Percentiles rank a stretch among this genome's conserved stretches.
These are phyloP conservation scores for Beauveria australis DNA, from an alignment of 2,329 filamentous ascomycete genomes.

Conservation along the genomic window DNA sequence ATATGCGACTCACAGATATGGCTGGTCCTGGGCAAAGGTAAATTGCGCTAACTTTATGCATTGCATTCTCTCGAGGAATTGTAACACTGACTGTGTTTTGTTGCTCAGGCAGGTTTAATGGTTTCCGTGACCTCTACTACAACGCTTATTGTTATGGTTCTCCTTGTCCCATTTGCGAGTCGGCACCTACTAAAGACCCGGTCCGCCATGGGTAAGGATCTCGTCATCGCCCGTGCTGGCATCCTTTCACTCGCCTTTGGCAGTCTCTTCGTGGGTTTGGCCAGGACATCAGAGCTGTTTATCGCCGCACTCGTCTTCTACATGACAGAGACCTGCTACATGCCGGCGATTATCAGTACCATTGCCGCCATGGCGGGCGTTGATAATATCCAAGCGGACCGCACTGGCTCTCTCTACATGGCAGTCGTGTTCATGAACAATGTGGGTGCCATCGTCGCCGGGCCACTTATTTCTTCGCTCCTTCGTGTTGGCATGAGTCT, in stretches of 20 bases:
- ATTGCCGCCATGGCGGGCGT: constrained; percentile 4
- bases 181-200: neutral
- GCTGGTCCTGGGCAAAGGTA: constrained; percentile 9
- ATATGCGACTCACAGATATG: constrained; percentile 7
- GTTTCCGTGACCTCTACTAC: neutral
- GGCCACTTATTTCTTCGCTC: neutral
- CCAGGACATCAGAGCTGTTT: neutral
- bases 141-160: neutral
- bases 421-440: neutral
- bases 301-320: constrained; percentile 3
- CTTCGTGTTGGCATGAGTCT: constrained; percentile 4
- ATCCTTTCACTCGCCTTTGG: constrained; percentile 2
- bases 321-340: constrained; percentile 3
- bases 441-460: neutral
- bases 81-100: too few relatives aligned
- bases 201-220: constrained; percentile 6
- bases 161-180: constrained; percentile 1
- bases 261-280: neutral
- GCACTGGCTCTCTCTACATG: neutral
- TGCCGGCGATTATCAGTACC: constrained; percentile 3
- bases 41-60: neutral
- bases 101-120: neutral
- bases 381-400: neutral
- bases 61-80: neutral
- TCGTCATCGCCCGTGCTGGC: neutral